Percentiles rank a stretch among this genome's conserved stretches.
These are phyloP conservation scores for Phlegmacium glaucopus DNA, from an alignment of 768 basidiomycete genomes.

Conservation along the genomic window DNA sequence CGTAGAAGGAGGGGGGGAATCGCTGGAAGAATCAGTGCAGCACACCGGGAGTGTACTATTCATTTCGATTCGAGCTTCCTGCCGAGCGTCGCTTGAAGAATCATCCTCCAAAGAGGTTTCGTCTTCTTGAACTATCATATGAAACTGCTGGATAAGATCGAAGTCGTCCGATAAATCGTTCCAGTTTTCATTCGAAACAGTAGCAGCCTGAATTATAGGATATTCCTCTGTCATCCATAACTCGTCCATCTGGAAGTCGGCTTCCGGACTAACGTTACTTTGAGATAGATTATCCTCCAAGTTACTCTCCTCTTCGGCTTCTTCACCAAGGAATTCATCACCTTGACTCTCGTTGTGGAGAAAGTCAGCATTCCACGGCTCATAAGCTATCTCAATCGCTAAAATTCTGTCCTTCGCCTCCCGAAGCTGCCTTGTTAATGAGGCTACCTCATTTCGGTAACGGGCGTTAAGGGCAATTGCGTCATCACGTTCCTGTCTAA, in stretches of 20 bases:
- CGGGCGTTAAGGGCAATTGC: conserved; percentile 7
- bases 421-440: conserved; percentile 14
- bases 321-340: background rate
- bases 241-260: too few relatives aligned
- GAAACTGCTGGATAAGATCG: conserved; percentile 2
- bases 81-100: background rate
- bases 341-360: background rate
- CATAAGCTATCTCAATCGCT: conserved; percentile 20
- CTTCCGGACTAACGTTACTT: too few relatives aligned
- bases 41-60: background rate
- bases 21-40: background rate
- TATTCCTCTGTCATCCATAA: too few relatives aligned
- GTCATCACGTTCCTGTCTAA: conserved; percentile 20
- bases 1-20: background rate
- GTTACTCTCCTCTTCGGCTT: background rate
- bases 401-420: conserved; percentile 18
- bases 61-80: too few relatives aligned
- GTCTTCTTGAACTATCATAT: conserved; percentile 2
- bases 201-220: too few relatives aligned
- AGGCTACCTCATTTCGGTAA: conserved; percentile 11
- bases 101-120: background rate
- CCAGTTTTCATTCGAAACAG: too few relatives aligned
- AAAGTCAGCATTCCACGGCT: background rate
- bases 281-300: too few relatives aligned
- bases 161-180: background rate